Conservation (phyloP, 371 early-diverging fungal species). For the Syncephalastrum monosporum region DNA sequence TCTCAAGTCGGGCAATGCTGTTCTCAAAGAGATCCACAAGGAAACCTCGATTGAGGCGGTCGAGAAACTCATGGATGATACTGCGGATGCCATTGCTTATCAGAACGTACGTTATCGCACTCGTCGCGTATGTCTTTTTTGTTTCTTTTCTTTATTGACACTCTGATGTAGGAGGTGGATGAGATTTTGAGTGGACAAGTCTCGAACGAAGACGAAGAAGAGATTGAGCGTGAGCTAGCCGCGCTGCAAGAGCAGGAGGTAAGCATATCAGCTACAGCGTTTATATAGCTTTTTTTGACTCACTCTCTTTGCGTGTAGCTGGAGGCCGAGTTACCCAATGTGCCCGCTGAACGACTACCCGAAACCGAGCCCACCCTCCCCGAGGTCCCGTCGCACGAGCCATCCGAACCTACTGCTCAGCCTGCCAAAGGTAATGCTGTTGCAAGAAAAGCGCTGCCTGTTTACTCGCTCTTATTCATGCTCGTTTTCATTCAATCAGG, state of each 20-base stretch:
- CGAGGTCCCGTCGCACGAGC: constrained; percentile 35
- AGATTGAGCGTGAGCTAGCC: constrained; percentile 78
- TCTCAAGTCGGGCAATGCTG: constrained; percentile 80
- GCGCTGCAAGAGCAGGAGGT: constrained; percentile 51
- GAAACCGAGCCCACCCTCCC: constrained; percentile 20
- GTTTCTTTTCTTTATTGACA: constrained; percentile 10
- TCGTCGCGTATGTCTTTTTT: neutral
- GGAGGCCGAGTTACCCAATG: constrained; percentile 32
- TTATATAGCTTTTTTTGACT: neutral
- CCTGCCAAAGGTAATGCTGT: too few relatives aligned
- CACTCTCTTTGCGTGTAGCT: constrained; percentile 16
- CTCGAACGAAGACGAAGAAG: constrained; percentile 84
- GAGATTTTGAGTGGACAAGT: constrained; percentile 71
- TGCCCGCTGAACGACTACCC: constrained; percentile 31
- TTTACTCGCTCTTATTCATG: too few relatives aligned
- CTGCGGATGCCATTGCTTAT: constrained; percentile 93
- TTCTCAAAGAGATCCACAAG: constrained; percentile 84
- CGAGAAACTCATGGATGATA: constrained; percentile 92
- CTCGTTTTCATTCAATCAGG: too few relatives aligned
- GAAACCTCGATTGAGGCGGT: constrained; percentile 94
- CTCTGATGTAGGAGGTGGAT: constrained; percentile 69
- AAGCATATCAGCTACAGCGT: constrained; percentile 3
- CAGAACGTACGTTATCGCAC: constrained; percentile 65
- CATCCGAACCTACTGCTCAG: constrained; percentile 4
- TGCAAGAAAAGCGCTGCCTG: too few relatives aligned